Evolutionary conservation across 1,284 basidiomycete genomes (phyloP).

Genomic region (Bjerkandera adusta): DNA sequence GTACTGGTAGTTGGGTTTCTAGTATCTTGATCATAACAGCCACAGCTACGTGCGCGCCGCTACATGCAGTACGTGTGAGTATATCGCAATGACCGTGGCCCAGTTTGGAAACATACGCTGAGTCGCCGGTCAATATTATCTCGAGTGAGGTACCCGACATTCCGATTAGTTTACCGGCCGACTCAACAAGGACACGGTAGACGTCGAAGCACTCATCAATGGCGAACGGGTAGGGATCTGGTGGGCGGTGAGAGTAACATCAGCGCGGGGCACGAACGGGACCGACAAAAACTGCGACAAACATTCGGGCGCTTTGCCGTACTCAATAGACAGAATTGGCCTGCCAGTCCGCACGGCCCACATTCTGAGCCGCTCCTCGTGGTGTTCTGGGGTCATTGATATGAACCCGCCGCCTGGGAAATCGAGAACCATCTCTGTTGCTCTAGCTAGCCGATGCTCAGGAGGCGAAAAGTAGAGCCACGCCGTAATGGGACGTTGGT

Average conservation of each 20-base stretch:
- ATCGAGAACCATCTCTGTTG: slow-evolving; percentile 85
- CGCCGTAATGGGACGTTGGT: slow-evolving; percentile 79
- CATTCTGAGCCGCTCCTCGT: slow-evolving; percentile 88
- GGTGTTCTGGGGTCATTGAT: slow-evolving; percentile 92
- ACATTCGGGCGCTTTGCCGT: slow-evolving; percentile 97
- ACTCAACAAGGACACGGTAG: slow-evolving; percentile 81
- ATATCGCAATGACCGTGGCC: slow-evolving; percentile 8
- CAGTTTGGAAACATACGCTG: slow-evolving; percentile 55
- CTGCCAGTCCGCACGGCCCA: slow-evolving; percentile 83
- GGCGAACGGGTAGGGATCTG: slow-evolving; percentile 94
- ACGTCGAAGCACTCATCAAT: slow-evolving; percentile 94
- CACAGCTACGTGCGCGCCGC: slow-evolving; percentile 83
- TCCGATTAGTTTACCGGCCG: slow-evolving; percentile 79
- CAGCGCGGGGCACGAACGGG: not conserved
- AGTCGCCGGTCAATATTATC: slow-evolving; percentile 84
- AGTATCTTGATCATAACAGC: slow-evolving; percentile 84
- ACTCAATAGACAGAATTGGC: slow-evolving; percentile 87
- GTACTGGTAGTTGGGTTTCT: slow-evolving; percentile 57
- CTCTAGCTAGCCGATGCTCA: slow-evolving; percentile 61
- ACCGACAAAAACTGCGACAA: slow-evolving; percentile 25
- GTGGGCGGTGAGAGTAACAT: not conserved
- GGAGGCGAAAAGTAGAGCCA: slow-evolving; percentile 84
- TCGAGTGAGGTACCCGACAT: slow-evolving; percentile 79
- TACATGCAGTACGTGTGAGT: slow-evolving; percentile 30
- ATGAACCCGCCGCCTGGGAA: slow-evolving; percentile 96